phyloP scores from a whole-genome alignment of 75 land plant species.

The Picea glauca region DNA sequence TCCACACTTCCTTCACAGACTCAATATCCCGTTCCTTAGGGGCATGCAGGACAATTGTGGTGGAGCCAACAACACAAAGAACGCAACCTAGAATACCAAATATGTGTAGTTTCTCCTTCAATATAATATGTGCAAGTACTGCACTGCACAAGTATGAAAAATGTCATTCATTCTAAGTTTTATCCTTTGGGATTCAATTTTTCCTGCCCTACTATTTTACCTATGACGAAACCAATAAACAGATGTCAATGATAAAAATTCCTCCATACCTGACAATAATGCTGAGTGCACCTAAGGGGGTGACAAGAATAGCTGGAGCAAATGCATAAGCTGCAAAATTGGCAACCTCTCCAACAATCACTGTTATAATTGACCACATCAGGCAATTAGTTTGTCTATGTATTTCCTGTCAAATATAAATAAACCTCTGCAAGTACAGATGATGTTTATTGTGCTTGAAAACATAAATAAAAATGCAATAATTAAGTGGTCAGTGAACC shows the following conservation, averaged over 20 bases:
- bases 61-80: conserved; percentile 91
- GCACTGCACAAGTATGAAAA: conserved; percentile 51
- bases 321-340: conserved; percentile 85
- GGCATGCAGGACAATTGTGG: conserved; percentile 84
- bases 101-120: conserved; percentile 70
- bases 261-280: conserved; percentile 66
- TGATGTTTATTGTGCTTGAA: background rate
- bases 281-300: conserved; percentile 81
- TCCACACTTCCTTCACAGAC: conserved; percentile 84
- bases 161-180: background rate
- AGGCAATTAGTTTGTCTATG: background rate
- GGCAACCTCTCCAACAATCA: conserved; percentile 80
- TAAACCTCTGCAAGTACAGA: background rate
- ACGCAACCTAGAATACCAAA: conserved; percentile 86
- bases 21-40: conserved; percentile 79
- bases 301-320: conserved; percentile 84
- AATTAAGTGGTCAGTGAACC: background rate
- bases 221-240: background rate
- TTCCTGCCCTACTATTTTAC: background rate
- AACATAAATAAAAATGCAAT: background rate
- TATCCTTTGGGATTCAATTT: background rate
- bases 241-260: background rate
- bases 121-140: conserved; percentile 76
- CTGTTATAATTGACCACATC: conserved; percentile 20
- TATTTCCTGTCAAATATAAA: background rate